Percentiles rank a stretch among this genome's conserved stretches.
Conservation (phyloP, 2,329 filamentous ascomycete species). For the Ilyonectria robusta region DNA sequence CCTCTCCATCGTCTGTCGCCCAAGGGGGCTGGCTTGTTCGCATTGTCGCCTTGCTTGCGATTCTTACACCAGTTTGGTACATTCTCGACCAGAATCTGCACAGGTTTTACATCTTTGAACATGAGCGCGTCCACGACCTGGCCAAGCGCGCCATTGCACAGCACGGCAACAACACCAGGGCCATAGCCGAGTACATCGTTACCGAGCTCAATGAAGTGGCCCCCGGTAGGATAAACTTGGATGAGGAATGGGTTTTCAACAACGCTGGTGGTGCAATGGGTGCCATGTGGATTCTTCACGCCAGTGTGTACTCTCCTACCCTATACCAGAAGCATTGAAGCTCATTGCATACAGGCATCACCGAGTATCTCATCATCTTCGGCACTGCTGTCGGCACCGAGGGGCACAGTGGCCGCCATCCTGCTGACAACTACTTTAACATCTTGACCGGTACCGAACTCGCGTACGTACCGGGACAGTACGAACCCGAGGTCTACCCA, state of each 20-base stretch:
- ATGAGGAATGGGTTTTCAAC: slow-evolving; percentile 91
- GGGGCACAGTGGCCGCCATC: slow-evolving; percentile 89
- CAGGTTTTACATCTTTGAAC: slow-evolving; percentile 82
- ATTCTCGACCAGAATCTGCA: slow-evolving; percentile 71
- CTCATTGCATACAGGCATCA: slow-evolving; percentile 68
- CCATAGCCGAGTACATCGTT: slow-evolving; percentile 79
- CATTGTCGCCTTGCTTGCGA: not conserved
- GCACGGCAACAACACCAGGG: slow-evolving; percentile 81
- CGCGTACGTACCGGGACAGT: slow-evolving; percentile 79
- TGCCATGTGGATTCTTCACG: slow-evolving; percentile 90
- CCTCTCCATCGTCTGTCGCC: not conserved
- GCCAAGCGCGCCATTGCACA: slow-evolving; percentile 74
- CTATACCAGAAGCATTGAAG: not conserved
- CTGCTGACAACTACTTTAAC: slow-evolving; percentile 94
- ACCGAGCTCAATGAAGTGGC: slow-evolving; percentile 70
- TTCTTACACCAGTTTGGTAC: slow-evolving; percentile 51
- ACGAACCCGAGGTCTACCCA: slow-evolving; percentile 78
- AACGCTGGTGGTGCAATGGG: slow-evolving; percentile 94
- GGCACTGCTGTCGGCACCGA: slow-evolving; percentile 85
- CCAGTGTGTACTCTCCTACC: slow-evolving; percentile 67
- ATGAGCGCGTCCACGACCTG: slow-evolving; percentile 77
- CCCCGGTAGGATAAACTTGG: slow-evolving; percentile 72
- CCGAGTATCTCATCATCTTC: slow-evolving; percentile 92
- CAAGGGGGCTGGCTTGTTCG: not conserved
- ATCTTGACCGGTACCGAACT: slow-evolving; percentile 85